phyloP scores from a whole-genome alignment of 345 rosid species.

The Eucalyptus marginata region DNA sequence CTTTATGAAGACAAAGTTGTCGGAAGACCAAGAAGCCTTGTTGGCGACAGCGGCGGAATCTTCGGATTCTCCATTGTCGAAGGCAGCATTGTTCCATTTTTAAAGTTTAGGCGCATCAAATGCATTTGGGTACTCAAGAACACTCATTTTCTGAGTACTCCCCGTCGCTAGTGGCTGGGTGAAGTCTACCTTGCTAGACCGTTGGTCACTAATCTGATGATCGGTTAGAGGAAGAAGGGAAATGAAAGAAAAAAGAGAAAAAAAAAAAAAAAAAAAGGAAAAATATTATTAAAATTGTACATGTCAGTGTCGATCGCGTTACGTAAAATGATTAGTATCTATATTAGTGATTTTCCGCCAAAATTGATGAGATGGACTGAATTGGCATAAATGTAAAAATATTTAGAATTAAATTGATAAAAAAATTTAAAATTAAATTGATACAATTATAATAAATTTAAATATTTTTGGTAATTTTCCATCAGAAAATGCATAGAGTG shows the following conservation, averaged over 20 bases:
- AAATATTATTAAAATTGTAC: too few relatives aligned
- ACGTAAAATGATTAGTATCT: fast-evolving
- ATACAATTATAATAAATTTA: too few relatives aligned
- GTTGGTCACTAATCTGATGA: fast-evolving
- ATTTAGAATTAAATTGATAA: fast-evolving
- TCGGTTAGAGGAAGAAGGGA: fast-evolving
- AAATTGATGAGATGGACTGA: fast-evolving
- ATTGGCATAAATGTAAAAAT: fast-evolving
- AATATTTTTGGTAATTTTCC: too few relatives aligned
- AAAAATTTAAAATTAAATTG: background rate
- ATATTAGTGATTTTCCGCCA: fast-evolving
- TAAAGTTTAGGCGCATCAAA: fast-evolving
- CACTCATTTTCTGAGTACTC: background rate
- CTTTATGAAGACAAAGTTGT: too few relatives aligned
- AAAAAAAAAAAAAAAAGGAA: fast-evolving
- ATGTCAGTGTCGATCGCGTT: fast-evolving
- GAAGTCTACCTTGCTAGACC: background rate
- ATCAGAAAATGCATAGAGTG: background rate
- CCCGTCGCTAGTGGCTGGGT: fast-evolving
- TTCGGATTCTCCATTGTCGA: background rate
- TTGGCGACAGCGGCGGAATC: background rate
- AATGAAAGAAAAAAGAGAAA: fast-evolving
- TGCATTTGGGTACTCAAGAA: background rate
- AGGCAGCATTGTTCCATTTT: background rate
- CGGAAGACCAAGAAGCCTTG: background rate